phyloP scores from a whole-genome alignment of 2,329 filamentous ascomycete species.

The Colletotrichum coccodes region DNA sequence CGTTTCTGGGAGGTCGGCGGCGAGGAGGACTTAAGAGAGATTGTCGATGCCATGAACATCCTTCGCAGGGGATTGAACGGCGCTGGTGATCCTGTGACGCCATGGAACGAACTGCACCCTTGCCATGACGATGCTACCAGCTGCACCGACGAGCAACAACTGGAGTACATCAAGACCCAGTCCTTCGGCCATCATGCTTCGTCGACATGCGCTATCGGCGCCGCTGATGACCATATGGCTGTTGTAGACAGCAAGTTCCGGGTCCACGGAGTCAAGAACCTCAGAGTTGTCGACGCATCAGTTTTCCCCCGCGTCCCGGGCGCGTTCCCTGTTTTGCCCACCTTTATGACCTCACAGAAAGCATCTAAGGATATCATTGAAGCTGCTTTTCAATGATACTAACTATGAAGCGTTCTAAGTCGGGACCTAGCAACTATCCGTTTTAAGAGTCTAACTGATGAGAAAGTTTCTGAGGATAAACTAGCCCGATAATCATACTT shows the following conservation, averaged over 20 bases:
- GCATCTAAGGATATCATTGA: constrained; percentile 12
- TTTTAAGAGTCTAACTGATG: no score
- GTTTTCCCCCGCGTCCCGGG: constrained; percentile 53
- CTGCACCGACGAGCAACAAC: constrained; percentile 39
- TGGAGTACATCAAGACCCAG: constrained; percentile 43
- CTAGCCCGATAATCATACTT: no score
- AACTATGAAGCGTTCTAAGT: no score
- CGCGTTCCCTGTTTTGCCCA: constrained; percentile 7
- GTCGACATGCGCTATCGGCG: constrained; percentile 64
- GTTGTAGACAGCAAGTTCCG: constrained; percentile 65
- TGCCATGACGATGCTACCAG: constrained; percentile 40
- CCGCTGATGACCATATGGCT: constrained; percentile 59
- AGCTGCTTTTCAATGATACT: no score
- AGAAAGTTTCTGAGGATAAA: no score
- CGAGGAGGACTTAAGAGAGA: no score
- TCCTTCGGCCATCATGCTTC: constrained; percentile 65
- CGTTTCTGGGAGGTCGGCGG: no score
- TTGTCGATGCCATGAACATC: no score
- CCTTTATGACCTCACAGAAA: constrained; percentile 12
- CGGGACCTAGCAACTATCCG: no score
- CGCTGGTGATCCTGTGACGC: constrained; percentile 22
- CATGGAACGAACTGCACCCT: constrained; percentile 44
- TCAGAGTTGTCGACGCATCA: constrained; percentile 72
- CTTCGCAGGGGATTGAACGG: constrained; percentile 36
- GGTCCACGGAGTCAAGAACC: constrained; percentile 60